phyloP scores from a whole-genome alignment of 176 grass and related monocot species.

The Carex myosuroides region DNA sequence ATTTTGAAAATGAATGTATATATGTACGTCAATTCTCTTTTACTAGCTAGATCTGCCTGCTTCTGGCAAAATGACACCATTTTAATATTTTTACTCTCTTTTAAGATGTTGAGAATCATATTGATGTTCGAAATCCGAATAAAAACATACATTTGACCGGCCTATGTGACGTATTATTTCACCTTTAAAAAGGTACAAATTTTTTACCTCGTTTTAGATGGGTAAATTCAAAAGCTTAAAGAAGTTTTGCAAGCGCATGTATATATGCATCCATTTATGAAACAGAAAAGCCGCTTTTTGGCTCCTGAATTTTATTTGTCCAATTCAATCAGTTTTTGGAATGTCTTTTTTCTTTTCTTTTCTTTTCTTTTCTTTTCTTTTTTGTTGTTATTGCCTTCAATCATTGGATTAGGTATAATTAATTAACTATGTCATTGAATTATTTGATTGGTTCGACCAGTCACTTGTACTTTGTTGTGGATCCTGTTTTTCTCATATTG shows the following conservation, averaged over 20 bases:
- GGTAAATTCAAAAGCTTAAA: neutral
- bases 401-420: neutral
- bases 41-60: no score
- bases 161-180: neutral
- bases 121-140: no score
- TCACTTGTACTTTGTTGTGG: neutral
- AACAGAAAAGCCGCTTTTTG: neutral
- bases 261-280: neutral
- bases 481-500: no score
- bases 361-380: neutral
- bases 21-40: no score
- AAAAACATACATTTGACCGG: no score
- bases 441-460: neutral
- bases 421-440: neutral
- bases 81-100: no score
- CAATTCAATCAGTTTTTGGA: neutral
- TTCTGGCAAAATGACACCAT: neutral
- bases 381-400: neutral
- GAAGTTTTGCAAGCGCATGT: neutral
- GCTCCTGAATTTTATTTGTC: neutral
- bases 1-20: no score
- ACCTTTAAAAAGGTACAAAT: neutral
- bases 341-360: no score
- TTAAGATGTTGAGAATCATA: no score
- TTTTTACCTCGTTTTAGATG: neutral